phyloP scores from a whole-genome alignment of 179 eudicot species.

The Sideroxylon spinosum region DNA sequence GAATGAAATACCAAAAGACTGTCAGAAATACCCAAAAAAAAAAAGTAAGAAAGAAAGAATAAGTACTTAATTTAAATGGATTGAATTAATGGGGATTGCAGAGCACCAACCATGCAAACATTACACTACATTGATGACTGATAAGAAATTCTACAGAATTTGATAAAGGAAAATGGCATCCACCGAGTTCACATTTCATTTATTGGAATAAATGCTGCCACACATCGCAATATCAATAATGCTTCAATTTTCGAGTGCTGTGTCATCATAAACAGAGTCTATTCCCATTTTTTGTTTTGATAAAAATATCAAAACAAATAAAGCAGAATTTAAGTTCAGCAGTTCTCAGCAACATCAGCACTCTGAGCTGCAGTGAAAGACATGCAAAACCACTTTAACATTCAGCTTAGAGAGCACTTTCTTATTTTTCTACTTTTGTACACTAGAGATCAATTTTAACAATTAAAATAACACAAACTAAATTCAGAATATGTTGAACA shows the following conservation, averaged over 20 bases:
- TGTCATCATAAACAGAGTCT: background rate
- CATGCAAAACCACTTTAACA: background rate
- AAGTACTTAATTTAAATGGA: background rate
- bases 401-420: background rate
- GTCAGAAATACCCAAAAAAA: background rate
- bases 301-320: background rate
- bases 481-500: background rate
- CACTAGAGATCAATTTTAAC: background rate
- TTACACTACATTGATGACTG: background rate
- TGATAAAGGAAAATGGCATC: background rate
- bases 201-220: background rate
- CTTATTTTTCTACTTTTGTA: background rate
- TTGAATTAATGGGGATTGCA: background rate
- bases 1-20: background rate
- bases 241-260: background rate
- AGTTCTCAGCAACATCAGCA: background rate
- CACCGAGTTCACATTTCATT: background rate
- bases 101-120: background rate
- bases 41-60: no score
- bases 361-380: background rate
- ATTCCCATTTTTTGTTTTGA: background rate
- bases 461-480: background rate
- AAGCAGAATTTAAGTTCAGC: background rate
- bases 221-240: background rate
- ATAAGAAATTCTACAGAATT: background rate